phyloP scores from a whole-genome alignment of 129 eudicot species.

The Centaurea solstitialis region DNA sequence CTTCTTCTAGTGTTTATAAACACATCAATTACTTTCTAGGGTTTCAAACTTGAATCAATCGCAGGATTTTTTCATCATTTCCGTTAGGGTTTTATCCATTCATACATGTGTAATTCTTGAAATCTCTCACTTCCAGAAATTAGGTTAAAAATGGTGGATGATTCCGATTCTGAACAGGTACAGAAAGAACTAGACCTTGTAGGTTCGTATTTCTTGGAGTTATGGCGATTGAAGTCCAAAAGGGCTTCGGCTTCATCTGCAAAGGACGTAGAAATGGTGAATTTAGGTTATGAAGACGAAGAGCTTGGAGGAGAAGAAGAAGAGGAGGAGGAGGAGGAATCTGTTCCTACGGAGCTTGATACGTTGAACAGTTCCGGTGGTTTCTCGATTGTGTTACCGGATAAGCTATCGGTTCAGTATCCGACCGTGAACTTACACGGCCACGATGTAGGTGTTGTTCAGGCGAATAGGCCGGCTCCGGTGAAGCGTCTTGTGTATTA shows the following conservation, averaged over 20 bases:
- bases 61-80: neutral
- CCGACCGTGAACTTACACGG: slow-evolving; percentile 69
- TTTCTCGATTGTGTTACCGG: slow-evolving; percentile 67
- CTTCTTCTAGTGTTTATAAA: neutral
- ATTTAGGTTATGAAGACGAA: slow-evolving; percentile 10
- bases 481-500: slow-evolving; percentile 65
- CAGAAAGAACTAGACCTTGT: slow-evolving; percentile 34
- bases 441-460: slow-evolving; percentile 95
- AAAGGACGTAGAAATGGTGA: slow-evolving; percentile 21
- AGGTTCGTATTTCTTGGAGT: slow-evolving; percentile 51
- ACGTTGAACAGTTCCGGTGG: slow-evolving; percentile 83
- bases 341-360: slow-evolving; percentile 66
- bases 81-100: slow-evolving; percentile 16
- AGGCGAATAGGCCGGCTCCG: slow-evolving; percentile 82
- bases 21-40: neutral
- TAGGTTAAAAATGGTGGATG: slow-evolving; percentile 22
- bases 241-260: slow-evolving; percentile 26
- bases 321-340: slow-evolving; percentile 26
- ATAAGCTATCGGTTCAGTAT: slow-evolving; percentile 76
- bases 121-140: slow-evolving; percentile 6
- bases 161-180: slow-evolving; percentile 17
- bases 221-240: slow-evolving; percentile 54
- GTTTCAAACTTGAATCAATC: slow-evolving; percentile 8
- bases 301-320: slow-evolving; percentile 34
- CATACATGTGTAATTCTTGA: slow-evolving; percentile 1